A percentile compares a stretch with the other conserved stretches of the same genome.
These are phyloP conservation scores for Canavalia ensiformis DNA, from an alignment of 306 rosid species.

Conservation along the genomic window DNA sequence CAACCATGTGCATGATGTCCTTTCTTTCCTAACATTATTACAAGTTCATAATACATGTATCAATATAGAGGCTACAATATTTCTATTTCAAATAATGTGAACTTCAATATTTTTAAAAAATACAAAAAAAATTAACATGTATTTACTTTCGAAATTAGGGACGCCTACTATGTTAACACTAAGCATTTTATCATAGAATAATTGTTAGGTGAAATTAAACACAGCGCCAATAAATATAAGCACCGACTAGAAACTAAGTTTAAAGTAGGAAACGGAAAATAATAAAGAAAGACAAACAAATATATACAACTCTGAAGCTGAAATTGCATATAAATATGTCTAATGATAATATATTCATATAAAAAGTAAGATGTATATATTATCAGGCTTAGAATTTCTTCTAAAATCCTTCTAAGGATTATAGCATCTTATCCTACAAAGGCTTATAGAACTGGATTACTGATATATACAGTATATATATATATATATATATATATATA, in stretches of 20 bases:
- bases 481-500: neutral
- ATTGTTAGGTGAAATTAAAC: constrained; percentile 9
- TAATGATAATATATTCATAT: constrained; percentile 33
- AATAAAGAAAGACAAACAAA: neutral
- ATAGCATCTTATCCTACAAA: constrained; percentile 26
- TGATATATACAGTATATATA: constrained; percentile 27
- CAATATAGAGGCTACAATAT: too few species aligned
- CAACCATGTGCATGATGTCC: too few species aligned
- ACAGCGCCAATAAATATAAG: neutral
- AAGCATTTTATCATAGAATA: neutral
- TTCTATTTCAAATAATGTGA: too few species aligned
- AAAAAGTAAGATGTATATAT: neutral
- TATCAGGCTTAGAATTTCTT: constrained; percentile 23
- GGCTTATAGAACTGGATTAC: neutral
- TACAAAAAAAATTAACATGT: too few species aligned
- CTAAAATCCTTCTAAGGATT: constrained; percentile 21
- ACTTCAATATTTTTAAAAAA: too few species aligned
- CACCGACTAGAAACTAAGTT: neutral
- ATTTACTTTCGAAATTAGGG: neutral
- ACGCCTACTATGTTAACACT: too few species aligned
- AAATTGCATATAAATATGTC: neutral
- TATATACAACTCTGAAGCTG: neutral
- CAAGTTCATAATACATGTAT: too few species aligned
- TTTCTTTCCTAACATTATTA: too few species aligned
- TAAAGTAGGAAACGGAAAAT: neutral